Evolutionary conservation across 2,329 filamentous ascomycete species (phyloP), one percentile per base, ranked within the genome.

Genomic region (Penicillium sp.): DNA sequence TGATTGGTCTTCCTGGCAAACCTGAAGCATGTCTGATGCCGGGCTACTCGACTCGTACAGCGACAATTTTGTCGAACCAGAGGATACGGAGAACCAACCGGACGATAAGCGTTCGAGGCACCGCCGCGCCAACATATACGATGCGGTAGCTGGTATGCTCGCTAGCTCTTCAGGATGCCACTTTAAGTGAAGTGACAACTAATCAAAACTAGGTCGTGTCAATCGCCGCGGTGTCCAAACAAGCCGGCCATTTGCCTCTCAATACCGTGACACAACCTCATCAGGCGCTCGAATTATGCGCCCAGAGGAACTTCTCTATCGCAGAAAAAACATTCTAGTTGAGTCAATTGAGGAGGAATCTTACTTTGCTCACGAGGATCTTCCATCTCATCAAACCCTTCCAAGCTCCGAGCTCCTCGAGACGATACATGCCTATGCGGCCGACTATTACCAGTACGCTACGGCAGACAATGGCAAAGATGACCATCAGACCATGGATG

Each of bases 251-350:
- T 58, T 53, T 43, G 57, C 62, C n/a, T 71, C 69, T 9, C 65
- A 59, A 51, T 63, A 68, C 55, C 71, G 67, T 38, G 68, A 71
- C 53, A 71, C 67, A 42, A 54, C 66, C 9, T 74, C 74, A 14
- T 69, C 71, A 23, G 67, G 67, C 35, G 64, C 52, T 61, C 71
- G 63, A 10, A 68, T 78, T 3, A 64, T 82, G 3, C 75, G 78
- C 0, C 82, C 84, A 2, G 83, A 86, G 58, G 82, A 86, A 61
- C 76, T 83, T 5, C 74, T 86, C 2, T 84, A 83, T 63, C 79
- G 80, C 44, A 75, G 76, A 42, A 70, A 70, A 46, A 75, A 76
- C 47, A 81, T 81, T 3, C 80, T 80, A 13, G 67, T 70, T 1
- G 75, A 80, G 38, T 81, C 79, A 55, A 73, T 78, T 53, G 81